These are phyloP conservation scores for Beta macrorhiza DNA, from an alignment of 179 eudicot genomes.

Conservation along the genomic window DNA sequence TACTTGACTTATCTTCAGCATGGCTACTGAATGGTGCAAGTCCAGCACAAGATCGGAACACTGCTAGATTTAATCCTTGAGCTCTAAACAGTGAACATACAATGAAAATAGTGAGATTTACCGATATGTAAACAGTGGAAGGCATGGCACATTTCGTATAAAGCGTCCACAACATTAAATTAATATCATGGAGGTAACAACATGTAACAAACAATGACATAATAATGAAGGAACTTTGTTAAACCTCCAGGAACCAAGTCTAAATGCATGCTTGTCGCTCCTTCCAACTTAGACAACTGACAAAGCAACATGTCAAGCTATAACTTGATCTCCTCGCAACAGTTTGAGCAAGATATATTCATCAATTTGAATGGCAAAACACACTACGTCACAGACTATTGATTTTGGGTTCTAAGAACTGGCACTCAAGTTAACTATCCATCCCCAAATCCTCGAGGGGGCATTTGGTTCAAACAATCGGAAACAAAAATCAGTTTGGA, in stretches of 20 bases:
- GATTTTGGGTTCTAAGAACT: background rate
- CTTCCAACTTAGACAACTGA: background rate
- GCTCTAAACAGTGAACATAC: conserved; percentile 29
- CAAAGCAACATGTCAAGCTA: background rate
- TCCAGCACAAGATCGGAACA: conserved; percentile 34
- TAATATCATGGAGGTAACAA: background rate
- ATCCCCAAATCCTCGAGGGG: background rate
- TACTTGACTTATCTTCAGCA: conserved; percentile 25
- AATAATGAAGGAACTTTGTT: background rate
- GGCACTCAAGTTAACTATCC: background rate
- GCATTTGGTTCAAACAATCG: too few species aligned
- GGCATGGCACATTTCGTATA: background rate
- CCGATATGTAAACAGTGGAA: conserved; percentile 1
- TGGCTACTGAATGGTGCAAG: conserved; percentile 26
- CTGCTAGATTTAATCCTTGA: conserved; percentile 34
- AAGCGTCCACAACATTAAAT: background rate
- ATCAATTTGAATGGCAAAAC: background rate
- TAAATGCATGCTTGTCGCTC: background rate
- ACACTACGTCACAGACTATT: background rate
- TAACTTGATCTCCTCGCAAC: background rate
- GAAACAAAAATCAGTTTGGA: too few species aligned
- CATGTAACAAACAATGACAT: background rate
- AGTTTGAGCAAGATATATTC: background rate
- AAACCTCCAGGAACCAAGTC: background rate
- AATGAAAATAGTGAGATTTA: background rate